phyloP scores from a whole-genome alignment of 2,329 filamentous ascomycete genomes.

The Ustulina deusta region DNA sequence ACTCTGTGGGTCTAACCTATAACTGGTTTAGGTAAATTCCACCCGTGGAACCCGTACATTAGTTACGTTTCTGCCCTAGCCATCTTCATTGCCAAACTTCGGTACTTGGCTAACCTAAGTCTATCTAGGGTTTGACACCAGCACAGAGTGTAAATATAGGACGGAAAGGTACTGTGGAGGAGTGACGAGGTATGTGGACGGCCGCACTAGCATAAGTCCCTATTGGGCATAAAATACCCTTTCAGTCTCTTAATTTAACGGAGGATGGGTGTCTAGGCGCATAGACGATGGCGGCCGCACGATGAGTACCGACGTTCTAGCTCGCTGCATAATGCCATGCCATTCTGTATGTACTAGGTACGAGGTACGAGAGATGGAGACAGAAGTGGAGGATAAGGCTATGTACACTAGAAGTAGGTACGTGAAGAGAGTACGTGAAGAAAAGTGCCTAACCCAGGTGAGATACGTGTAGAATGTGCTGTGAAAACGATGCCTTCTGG shows the following conservation, averaged over 20 bases:
- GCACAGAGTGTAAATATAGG: not conserved
- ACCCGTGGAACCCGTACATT: too few species aligned
- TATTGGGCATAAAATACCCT: not conserved
- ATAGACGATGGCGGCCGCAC: not conserved
- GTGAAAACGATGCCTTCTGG: not conserved
- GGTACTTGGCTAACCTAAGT: too few species aligned
- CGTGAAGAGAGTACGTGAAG: too few species aligned
- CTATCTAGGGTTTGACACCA: too few species aligned
- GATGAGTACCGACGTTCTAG: not conserved
- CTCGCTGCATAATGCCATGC: not conserved
- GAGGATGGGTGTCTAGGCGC: not conserved
- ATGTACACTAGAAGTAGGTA: not conserved
- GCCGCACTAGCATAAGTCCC: too few species aligned
- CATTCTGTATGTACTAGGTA: not conserved
- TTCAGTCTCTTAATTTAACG: not conserved
- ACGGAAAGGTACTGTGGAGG: too few species aligned
- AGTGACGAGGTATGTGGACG: too few species aligned
- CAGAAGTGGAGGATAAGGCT: not conserved
- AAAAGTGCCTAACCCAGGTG: too few species aligned
- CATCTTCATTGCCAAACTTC: too few species aligned
- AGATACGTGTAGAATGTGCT: not conserved
- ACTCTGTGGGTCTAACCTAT: not conserved
- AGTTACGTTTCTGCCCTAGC: too few species aligned
- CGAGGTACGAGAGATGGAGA: not conserved
- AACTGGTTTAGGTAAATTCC: too few species aligned